These are phyloP conservation scores for Adenanthera pavonina DNA, from an alignment of 306 rosid species.

Conservation along the genomic window DNA sequence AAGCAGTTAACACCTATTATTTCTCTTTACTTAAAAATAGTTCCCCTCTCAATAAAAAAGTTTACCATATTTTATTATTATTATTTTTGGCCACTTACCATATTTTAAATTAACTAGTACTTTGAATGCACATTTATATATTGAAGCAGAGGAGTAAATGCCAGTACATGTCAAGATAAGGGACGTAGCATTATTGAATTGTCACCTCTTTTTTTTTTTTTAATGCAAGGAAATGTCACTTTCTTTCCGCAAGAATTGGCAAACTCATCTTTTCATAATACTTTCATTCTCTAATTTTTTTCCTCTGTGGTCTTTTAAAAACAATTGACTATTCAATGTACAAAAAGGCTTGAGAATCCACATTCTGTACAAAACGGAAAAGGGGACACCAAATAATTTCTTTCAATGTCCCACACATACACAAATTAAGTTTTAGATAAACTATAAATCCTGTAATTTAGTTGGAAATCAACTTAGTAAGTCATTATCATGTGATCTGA, in stretches of 20 bases:
- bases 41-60: neutral
- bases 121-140: neutral
- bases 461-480: neutral
- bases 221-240: neutral
- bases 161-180: neutral
- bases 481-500: neutral
- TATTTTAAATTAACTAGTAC: neutral
- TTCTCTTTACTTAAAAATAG: neutral
- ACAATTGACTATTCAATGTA: neutral
- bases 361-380: neutral
- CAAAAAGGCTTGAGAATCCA: neutral
- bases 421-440: neutral
- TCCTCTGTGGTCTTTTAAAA: neutral
- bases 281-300: neutral
- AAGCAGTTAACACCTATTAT: no score
- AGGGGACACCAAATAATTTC: neutral
- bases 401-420: neutral
- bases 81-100: neutral
- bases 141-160: constrained; percentile 17
- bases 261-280: neutral
- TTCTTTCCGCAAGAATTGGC: neutral
- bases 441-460: neutral
- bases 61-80: neutral
- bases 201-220: neutral
- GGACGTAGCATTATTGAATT: neutral